Evolutionary conservation across 768 basidiomycete genomes (phyloP), one percentile per base, ranked within the genome.

Genomic region (Amanita subjunquillea): DNA sequence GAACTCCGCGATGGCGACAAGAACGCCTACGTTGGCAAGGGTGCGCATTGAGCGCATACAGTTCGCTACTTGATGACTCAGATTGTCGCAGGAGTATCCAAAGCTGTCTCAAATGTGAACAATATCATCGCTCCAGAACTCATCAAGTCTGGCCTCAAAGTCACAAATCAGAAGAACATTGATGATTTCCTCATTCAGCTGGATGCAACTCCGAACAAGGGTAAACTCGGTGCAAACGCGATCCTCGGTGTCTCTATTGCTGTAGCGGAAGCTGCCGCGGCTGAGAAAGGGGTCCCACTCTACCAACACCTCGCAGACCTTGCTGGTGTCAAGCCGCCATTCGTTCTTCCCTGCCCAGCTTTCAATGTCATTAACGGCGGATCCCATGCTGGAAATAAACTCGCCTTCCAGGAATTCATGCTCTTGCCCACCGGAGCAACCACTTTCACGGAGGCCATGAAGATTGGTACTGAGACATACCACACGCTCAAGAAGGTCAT

Each of bases 361-460:
- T 93, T 99, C 82, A 99, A 99, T 69, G 96, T 99, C 62, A 99
- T 99, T 78, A 99, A 99, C 73, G 96, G 96, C 69, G 96, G 96
- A 58, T 97, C 95, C 57, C 96, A 99, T 68, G 96, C 96, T 54
- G 96, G 96, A 48, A 99, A 99, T 81, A 94, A 95, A 72, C 88
- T 99, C 57, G 96, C 96, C 37, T 99, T 98, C 90, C 96, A 99
- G 73, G 96, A 99, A 72, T 99, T 99, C 79, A 98, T 99, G 96
- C 79, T 99, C 60, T 79, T 97, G 57, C 95, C 96, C 56, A 94
- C 92, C 56, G 95, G 94, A 49, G 96, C 96, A 48, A 61, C 76
- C 15, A 79, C 78, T 55, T 99, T 98, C 79, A 83, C 89, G 30
- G 94, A 99, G 77, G 93, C 96, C 54, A 85, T 99, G 85, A 95